Evolutionary conservation across 176 grass and related monocot species (phyloP).

Genomic region (Luzula sylvatica): DNA sequence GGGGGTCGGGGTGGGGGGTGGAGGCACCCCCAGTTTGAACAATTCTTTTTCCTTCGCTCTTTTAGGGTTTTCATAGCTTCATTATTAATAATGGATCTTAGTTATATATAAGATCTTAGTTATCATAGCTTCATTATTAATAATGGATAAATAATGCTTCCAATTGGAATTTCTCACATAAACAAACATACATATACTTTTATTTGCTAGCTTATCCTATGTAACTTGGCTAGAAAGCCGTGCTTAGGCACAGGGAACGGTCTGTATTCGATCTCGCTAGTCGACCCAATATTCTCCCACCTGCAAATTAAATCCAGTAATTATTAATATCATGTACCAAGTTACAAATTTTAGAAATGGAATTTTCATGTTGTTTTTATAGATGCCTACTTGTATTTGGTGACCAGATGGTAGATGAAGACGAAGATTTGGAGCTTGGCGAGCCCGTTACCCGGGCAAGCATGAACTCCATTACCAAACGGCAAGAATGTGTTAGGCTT

Average conservation of each 20-base stretch:
- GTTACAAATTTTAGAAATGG: background rate
- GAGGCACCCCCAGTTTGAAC: too few species aligned
- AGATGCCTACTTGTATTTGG: conserved; percentile 39
- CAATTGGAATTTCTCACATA: background rate
- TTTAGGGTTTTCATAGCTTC: too few species aligned
- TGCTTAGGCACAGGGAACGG: conserved; percentile 73
- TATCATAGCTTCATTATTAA: background rate
- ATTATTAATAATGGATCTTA: too few species aligned
- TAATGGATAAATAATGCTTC: too few species aligned
- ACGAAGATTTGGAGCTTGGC: conserved; percentile 64
- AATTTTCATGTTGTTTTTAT: conserved; percentile 1
- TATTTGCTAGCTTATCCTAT: conserved; percentile 5
- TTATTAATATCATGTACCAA: background rate
- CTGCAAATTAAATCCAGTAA: conserved; percentile 28
- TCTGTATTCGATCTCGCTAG: conserved; percentile 48
- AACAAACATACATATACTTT: too few species aligned
- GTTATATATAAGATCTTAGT: too few species aligned
- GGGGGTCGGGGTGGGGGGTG: too few species aligned
- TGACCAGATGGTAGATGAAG: conserved; percentile 55
- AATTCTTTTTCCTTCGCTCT: too few species aligned
- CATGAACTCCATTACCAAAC: conserved; percentile 53
- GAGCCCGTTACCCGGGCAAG: conserved; percentile 65
- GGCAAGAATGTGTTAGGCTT: conserved; percentile 50
- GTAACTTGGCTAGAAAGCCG: conserved; percentile 39
- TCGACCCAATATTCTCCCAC: conserved; percentile 40